Conservation (phyloP, 2,329 filamentous ascomycete species). For the Pestalotiopsis sp. region DNA sequence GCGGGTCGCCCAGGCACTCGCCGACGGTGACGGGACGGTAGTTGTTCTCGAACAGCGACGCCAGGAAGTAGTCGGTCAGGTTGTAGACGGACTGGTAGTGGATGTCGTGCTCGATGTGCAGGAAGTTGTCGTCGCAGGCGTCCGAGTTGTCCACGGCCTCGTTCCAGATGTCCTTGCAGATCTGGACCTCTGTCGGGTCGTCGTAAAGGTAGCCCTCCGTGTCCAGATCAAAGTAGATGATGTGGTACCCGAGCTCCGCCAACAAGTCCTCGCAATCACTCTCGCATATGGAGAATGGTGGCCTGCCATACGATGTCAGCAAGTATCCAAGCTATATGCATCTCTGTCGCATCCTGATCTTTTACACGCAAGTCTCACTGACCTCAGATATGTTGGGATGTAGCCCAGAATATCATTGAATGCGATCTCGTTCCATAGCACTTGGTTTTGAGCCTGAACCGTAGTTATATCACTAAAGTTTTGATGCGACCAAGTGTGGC, state of each 20-base stretch:
- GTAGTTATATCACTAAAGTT: slow-evolving; percentile 32
- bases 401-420: slow-evolving; percentile 36
- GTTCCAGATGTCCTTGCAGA: slow-evolving; percentile 40
- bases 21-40: slow-evolving; percentile 55
- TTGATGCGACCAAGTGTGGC: slow-evolving; percentile 37
- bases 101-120: slow-evolving; percentile 49
- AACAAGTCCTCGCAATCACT: slow-evolving; percentile 28
- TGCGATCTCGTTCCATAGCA: slow-evolving; percentile 37
- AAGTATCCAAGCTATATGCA: not conserved
- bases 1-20: slow-evolving; percentile 55
- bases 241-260: slow-evolving; percentile 32
- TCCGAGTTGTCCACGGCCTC: slow-evolving; percentile 31
- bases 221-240: slow-evolving; percentile 33
- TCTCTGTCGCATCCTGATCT: not conserved
- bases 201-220: slow-evolving; percentile 35
- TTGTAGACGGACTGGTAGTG: slow-evolving; percentile 49
- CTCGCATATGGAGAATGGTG: slow-evolving; percentile 34
- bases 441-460: slow-evolving; percentile 31
- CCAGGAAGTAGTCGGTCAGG: slow-evolving; percentile 46
- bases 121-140: slow-evolving; percentile 30
- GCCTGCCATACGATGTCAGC: slow-evolving; percentile 19
- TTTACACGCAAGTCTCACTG: not conserved
- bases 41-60: slow-evolving; percentile 42
- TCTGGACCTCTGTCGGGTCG: slow-evolving; percentile 33
- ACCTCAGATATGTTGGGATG: slow-evolving; percentile 37